Conservation (phyloP, 78 protist genomes). For the Dictyostelium purpureum region DNA sequence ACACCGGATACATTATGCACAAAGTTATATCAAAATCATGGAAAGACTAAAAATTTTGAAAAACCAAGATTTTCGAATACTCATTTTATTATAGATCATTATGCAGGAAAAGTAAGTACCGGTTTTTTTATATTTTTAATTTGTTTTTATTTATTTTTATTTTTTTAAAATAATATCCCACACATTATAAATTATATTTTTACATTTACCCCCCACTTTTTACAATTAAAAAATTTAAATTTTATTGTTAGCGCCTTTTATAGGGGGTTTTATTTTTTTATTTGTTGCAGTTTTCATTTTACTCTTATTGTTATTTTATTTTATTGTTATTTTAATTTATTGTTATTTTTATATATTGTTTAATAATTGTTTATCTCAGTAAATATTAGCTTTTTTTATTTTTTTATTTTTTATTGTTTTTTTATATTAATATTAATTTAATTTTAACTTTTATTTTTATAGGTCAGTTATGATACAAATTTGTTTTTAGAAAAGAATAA, state of each 20-base stretch:
- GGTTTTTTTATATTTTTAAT: not conserved
- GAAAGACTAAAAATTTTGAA: conserved; percentile 51
- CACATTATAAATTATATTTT: not conserved
- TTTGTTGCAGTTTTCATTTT: not conserved
- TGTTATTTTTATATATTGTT: not conserved
- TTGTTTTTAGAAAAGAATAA: conserved; percentile 91
- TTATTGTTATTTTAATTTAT: not conserved
- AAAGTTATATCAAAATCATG: conserved; percentile 29
- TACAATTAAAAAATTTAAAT: not conserved
- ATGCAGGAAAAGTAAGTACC: conserved; percentile 91
- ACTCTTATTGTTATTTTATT: not conserved
- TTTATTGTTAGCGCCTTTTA: not conserved
- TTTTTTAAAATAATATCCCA: not conserved
- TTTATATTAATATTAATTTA: not conserved
- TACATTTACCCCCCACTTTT: too few species aligned
- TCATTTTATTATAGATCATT: conserved; percentile 89
- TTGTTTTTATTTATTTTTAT: not conserved
- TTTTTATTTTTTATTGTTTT: not conserved
- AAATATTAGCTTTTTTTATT: not conserved
- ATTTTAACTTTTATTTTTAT: too few species aligned
- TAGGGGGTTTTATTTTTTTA: not conserved
- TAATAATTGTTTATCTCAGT: not conserved
- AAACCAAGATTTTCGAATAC: conserved; percentile 63
- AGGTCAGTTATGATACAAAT: conserved; percentile 80
- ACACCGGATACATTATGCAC: conserved; percentile 66